Conservation (phyloP, 441 rosid genomes). For the Pelargonium citronellum region DNA sequence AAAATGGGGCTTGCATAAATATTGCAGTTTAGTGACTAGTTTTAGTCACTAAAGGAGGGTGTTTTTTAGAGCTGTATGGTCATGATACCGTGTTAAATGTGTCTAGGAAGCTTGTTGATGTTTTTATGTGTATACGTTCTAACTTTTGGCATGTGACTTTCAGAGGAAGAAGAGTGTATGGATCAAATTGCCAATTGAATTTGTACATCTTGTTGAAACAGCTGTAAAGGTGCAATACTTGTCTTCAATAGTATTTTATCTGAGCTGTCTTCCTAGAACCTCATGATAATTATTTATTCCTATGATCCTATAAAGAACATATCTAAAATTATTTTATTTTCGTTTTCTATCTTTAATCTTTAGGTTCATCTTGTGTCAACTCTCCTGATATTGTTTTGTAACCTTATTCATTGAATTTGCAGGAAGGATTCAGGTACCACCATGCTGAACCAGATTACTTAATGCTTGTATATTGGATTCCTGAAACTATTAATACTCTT, state of each 20-base stretch:
- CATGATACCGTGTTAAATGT: neutral
- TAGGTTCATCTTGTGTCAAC: neutral
- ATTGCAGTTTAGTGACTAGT: neutral
- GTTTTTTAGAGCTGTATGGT: neutral
- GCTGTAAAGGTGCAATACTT: conserved; percentile 57
- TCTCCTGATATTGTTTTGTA: neutral
- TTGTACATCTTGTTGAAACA: conserved; percentile 56
- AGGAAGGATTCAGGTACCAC: conserved; percentile 92
- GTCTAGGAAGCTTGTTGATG: neutral
- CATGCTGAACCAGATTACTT: conserved; percentile 75
- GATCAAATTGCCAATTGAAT: conserved; percentile 71
- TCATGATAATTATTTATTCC: neutral
- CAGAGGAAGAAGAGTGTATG: conserved; percentile 82
- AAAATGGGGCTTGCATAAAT: neutral
- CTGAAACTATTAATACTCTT: conserved; percentile 47
- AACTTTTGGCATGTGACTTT: conserved; percentile 13
- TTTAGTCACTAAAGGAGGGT: neutral
- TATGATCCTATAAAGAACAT: neutral
- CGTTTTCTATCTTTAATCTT: neutral
- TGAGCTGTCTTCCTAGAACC: neutral
- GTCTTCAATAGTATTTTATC: neutral
- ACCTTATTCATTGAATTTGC: conserved; percentile 21
- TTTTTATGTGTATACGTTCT: neutral
- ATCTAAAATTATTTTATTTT: neutral
- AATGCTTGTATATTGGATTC: conserved; percentile 87